Conservation (phyloP, 2,329 filamentous ascomycete genomes). For the Penicillium verrucosum region DNA sequence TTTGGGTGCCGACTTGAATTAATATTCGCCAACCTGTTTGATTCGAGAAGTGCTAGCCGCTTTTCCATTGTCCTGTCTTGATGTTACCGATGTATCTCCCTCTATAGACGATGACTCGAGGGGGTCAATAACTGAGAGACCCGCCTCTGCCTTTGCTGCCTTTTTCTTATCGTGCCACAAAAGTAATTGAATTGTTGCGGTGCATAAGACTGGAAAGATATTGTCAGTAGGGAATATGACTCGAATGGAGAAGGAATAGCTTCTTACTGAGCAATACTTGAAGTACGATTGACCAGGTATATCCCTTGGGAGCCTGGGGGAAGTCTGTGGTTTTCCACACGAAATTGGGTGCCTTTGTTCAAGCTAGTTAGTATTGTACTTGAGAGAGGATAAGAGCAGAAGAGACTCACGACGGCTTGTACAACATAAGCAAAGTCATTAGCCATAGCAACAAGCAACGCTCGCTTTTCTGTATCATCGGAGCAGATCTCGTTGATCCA, state of each 20-base stretch:
- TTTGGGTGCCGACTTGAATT: no score
- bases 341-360: constrained; percentile 35
- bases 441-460: constrained; percentile 30
- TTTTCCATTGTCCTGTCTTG: not conserved
- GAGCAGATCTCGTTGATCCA: constrained; percentile 39
- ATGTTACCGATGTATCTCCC: not conserved
- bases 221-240: not conserved
- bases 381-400: no score
- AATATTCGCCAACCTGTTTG: not conserved
- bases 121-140: not conserved
- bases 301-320: constrained; percentile 38
- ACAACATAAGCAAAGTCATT: constrained; percentile 37
- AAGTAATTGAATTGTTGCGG: not conserved
- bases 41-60: not conserved
- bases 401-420: constrained; percentile 28
- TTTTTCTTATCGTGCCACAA: constrained; percentile 4
- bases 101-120: not conserved
- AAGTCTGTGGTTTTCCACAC: constrained; percentile 45
- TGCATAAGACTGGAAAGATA: not conserved
- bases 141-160: not conserved
- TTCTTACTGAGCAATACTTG: constrained; percentile 34
- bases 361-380: not conserved
- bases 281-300: constrained; percentile 37
- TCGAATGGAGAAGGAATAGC: not conserved
- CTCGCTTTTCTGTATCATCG: constrained; percentile 31